Evolutionary conservation across 345 rosid genomes (phyloP).

Genomic region (Eucalyptus pauciflora): DNA sequence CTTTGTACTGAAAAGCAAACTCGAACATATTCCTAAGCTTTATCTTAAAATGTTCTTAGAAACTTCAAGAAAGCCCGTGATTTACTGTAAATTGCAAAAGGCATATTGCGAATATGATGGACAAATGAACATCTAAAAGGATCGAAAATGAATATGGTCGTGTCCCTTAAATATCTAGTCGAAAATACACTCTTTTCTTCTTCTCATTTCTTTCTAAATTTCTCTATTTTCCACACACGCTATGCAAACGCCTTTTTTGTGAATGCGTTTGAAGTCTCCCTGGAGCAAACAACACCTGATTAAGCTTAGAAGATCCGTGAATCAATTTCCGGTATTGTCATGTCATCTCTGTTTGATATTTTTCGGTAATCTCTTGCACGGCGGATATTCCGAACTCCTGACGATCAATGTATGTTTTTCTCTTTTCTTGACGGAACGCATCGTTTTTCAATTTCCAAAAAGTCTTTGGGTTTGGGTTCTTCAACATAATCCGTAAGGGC

Average conservation of each 20-base stretch:
- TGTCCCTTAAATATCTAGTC: background rate
- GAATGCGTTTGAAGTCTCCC: background rate
- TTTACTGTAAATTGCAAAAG: background rate
- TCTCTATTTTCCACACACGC: background rate
- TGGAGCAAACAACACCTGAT: background rate
- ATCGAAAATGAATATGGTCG: background rate
- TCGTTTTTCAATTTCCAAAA: background rate
- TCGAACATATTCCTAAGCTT: background rate
- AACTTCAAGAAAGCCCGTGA: background rate
- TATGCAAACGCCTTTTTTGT: background rate
- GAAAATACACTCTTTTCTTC: background rate
- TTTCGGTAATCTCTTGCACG: background rate
- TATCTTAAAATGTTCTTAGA: background rate
- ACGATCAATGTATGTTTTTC: background rate
- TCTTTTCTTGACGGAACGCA: background rate
- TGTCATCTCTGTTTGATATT: background rate
- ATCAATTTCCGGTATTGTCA: background rate
- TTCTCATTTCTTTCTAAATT: background rate
- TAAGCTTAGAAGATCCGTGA: background rate
- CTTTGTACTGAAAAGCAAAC: background rate
- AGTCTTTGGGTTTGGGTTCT: background rate
- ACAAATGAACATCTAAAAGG: background rate
- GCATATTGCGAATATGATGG: background rate
- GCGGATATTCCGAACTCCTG: background rate
- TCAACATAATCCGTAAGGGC: background rate